Evolutionary conservation across 345 rosid species (phyloP).

Genomic region (Noccaea caerulescens): DNA sequence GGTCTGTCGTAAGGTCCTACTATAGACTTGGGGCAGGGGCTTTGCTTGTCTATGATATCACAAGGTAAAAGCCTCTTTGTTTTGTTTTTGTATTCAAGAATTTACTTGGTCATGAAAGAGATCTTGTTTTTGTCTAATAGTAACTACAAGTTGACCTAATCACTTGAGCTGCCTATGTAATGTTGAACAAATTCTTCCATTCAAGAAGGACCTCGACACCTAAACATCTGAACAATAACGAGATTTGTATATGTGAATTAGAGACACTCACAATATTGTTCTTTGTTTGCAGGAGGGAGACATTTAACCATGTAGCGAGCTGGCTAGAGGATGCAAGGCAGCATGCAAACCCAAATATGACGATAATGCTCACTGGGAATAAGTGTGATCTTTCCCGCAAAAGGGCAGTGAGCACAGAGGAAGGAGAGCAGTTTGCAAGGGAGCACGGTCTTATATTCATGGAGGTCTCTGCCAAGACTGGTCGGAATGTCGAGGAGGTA

Average conservation of each 20-base stretch:
- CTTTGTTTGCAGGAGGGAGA: conserved; percentile 68
- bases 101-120: conserved; percentile 5
- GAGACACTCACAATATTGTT: conserved; percentile 3
- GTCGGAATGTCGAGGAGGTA: conserved; percentile 96
- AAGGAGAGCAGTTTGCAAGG: conserved; percentile 95
- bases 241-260: conserved; percentile 6
- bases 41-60: conserved; percentile 95
- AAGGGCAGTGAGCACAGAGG: conserved; percentile 93
- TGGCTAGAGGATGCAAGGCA: conserved; percentile 99
- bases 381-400: conserved; percentile 95
- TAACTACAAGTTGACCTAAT: background rate
- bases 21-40: conserved; percentile 98
- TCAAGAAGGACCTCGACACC: background rate
- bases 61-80: conserved; percentile 53
- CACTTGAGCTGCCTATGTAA: background rate
- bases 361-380: conserved; percentile 92
- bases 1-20: conserved; percentile 96
- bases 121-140: background rate
- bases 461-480: conserved; percentile 99
- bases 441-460: conserved; percentile 96
- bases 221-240: conserved; percentile 23
- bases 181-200: conserved; percentile 1
- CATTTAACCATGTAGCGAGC: conserved; percentile 92
- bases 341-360: conserved; percentile 98
- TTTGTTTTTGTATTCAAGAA: background rate